phyloP scores from a whole-genome alignment of 2,329 filamentous ascomycete species.

The Claviceps monticola region DNA sequence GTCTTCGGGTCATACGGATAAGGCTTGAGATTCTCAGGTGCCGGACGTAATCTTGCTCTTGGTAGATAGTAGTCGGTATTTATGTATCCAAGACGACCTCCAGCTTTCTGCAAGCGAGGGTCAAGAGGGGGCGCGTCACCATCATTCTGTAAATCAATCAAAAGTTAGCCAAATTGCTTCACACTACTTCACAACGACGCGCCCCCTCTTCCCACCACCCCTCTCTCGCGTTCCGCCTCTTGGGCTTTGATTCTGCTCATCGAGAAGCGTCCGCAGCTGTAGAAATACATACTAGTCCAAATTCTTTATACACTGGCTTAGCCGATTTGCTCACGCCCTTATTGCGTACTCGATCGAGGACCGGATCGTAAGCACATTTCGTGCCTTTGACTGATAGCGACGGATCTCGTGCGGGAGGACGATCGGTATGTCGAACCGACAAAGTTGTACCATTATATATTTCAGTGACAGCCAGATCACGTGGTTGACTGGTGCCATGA shows the following conservation, averaged over 20 bases:
- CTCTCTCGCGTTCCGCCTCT: neutral
- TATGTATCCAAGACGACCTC: slow-evolving; percentile 52
- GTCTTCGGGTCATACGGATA: slow-evolving; percentile 72
- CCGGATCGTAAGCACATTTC: slow-evolving; percentile 48
- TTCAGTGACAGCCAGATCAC: slow-evolving; percentile 11
- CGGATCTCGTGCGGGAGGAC: slow-evolving; percentile 43
- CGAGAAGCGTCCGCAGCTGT: slow-evolving; percentile 20
- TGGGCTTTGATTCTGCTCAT: neutral
- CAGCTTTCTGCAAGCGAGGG: slow-evolving; percentile 57
- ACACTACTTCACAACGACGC: slow-evolving; percentile 38
- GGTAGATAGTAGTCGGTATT: slow-evolving; percentile 55
- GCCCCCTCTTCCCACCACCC: slow-evolving; percentile 27
- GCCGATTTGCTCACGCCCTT: slow-evolving; percentile 39
- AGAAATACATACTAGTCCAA: slow-evolving; percentile 50
- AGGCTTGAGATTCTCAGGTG: slow-evolving; percentile 67
- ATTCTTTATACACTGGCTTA: slow-evolving; percentile 49
- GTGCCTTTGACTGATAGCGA: slow-evolving; percentile 38
- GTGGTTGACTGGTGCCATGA: slow-evolving; percentile 15
- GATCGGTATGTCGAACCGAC: slow-evolving; percentile 23
- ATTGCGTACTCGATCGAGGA: slow-evolving; percentile 35
- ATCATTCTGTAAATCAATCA: slow-evolving; percentile 23
- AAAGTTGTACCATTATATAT: slow-evolving; percentile 20
- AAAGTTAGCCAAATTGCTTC: slow-evolving; percentile 40
- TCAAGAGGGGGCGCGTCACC: slow-evolving; percentile 69
- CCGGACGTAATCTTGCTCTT: slow-evolving; percentile 56